Percentiles rank a stretch among this genome's conserved stretches.
These are phyloP conservation scores for Chrysoporthe austroafricana DNA, from an alignment of 2,329 filamentous ascomycete species.

Conservation along the genomic window DNA sequence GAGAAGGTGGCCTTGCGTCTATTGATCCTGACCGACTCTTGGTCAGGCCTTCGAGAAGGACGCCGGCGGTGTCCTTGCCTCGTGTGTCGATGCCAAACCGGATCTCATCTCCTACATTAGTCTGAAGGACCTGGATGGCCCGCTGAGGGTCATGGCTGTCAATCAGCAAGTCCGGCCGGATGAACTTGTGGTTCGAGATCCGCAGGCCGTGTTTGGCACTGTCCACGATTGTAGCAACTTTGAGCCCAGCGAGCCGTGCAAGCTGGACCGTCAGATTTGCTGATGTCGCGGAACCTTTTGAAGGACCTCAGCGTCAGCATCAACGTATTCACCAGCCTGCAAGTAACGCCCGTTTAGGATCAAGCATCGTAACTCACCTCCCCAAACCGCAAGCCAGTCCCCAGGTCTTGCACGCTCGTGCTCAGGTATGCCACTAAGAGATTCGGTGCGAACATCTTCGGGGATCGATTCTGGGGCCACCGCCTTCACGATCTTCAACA, in stretches of 20 bases:
- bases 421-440: constrained; percentile 56
- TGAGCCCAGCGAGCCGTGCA: constrained; percentile 67
- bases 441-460: constrained; percentile 65
- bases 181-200: constrained; percentile 50
- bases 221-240: constrained; percentile 69
- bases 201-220: constrained; percentile 66
- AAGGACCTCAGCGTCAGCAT: background rate
- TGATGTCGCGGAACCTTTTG: constrained; percentile 66
- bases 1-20: constrained; percentile 37
- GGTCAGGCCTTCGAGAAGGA: constrained; percentile 58
- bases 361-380: constrained; percentile 49
- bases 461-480: constrained; percentile 56
- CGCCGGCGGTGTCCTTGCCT: constrained; percentile 64
- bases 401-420: constrained; percentile 60
- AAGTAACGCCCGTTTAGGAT: background rate
- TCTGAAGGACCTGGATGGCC: constrained; percentile 67
- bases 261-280: constrained; percentile 70
- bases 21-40: constrained; percentile 31
- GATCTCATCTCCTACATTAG: constrained; percentile 59
- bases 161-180: constrained; percentile 65
- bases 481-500: constrained; percentile 54
- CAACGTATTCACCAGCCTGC: background rate
- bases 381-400: constrained; percentile 77
- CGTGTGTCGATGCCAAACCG: constrained; percentile 72
- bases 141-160: constrained; percentile 68